Evolutionary conservation across 2,329 filamentous ascomycete species (phyloP).

Genomic region (Botrytis porri): DNA sequence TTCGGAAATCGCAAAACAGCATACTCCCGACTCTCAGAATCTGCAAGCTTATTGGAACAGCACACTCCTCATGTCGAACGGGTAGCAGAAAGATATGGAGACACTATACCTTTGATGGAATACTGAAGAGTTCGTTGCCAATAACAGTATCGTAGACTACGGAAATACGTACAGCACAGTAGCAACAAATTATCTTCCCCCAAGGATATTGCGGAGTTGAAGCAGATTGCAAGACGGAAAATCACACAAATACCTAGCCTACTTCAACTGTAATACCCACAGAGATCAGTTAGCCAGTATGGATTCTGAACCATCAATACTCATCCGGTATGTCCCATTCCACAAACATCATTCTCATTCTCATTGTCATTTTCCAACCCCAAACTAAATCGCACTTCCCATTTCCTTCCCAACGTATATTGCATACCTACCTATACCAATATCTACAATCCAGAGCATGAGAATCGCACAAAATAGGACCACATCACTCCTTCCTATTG

Average conservation of each 20-base stretch:
- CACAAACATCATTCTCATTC: background rate
- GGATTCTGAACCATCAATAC: background rate
- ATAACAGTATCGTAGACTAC: too few relatives aligned
- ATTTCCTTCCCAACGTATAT: too few relatives aligned
- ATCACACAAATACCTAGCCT: background rate
- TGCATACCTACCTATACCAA: too few relatives aligned
- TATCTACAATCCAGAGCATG: too few relatives aligned
- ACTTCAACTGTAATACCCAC: background rate
- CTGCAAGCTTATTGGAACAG: background rate
- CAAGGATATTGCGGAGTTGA: background rate
- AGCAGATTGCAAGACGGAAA: background rate
- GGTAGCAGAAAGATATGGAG: background rate
- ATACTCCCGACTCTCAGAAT: background rate
- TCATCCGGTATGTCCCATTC: accelerated
- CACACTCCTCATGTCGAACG: background rate
- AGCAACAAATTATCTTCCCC: accelerated
- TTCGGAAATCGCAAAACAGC: background rate
- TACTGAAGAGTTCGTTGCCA: too few relatives aligned
- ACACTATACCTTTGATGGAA: background rate
- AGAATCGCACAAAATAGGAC: too few relatives aligned
- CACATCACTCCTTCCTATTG: too few relatives aligned
- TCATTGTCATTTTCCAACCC: background rate
- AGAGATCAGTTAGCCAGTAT: too few relatives aligned
- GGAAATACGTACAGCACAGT: background rate
- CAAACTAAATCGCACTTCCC: background rate